phyloP scores from a whole-genome alignment of 2,329 filamentous ascomycete genomes.

The Colletotrichum kahawae region DNA sequence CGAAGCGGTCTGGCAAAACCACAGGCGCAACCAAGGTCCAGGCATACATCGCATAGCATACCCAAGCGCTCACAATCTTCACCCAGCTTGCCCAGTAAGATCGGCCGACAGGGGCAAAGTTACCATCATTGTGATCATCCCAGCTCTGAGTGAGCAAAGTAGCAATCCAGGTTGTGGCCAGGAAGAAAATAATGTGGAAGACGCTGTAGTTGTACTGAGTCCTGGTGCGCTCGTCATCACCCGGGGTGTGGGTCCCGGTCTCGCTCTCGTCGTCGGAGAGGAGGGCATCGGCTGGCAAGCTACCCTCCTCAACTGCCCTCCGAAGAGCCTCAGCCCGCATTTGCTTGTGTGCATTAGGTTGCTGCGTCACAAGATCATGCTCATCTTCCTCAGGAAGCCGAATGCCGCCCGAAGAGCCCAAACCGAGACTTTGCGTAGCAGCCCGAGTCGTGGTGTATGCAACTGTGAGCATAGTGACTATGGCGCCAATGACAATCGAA shows the following conservation, averaged over 20 bases:
- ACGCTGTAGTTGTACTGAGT: slow-evolving; percentile 97
- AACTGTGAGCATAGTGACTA: slow-evolving; percentile 95
- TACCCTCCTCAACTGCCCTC: slow-evolving; percentile 90
- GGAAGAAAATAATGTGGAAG: slow-evolving; percentile 97
- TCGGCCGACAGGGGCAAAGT: slow-evolving; percentile 91
- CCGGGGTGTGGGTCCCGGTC: slow-evolving; percentile 60
- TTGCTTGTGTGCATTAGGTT: slow-evolving; percentile 79
- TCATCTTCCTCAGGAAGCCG: slow-evolving; percentile 75
- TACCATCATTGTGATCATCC: slow-evolving; percentile 66
- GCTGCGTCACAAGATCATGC: slow-evolving; percentile 86
- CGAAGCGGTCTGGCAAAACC: slow-evolving; percentile 85
- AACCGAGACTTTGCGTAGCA: slow-evolving; percentile 84
- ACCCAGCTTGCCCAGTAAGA: slow-evolving; percentile 99
- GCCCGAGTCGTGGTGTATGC: slow-evolving; percentile 97
- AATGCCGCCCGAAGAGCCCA: slow-evolving; percentile 65
- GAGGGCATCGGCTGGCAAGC: slow-evolving; percentile 87
- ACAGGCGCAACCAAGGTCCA: slow-evolving; percentile 93
- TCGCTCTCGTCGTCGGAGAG: slow-evolving; percentile 76
- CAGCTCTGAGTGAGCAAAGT: slow-evolving; percentile 81
- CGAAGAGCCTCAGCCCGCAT: slow-evolving; percentile 94
- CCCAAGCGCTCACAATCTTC: slow-evolving; percentile 97
- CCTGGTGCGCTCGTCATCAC: slow-evolving; percentile 86
- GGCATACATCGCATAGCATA: slow-evolving; percentile 91
- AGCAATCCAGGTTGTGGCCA: slow-evolving; percentile 94
- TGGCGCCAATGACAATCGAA: slow-evolving; percentile 88